phyloP scores from a whole-genome alignment of 2,329 filamentous ascomycete species.

The Ophiosphaerella korrae region DNA sequence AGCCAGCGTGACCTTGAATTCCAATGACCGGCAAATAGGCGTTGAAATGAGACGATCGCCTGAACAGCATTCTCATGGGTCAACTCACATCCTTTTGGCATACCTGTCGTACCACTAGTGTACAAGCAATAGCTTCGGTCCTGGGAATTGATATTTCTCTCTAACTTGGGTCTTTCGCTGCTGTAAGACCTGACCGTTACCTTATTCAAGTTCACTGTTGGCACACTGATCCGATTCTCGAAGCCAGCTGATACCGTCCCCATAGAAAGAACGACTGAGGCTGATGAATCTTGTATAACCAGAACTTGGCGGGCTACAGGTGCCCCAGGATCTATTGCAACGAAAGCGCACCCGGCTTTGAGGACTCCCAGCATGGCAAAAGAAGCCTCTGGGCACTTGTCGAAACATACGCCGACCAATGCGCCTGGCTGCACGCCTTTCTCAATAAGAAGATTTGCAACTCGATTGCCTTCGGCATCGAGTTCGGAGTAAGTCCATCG shows the following conservation, averaged over 20 bases:
- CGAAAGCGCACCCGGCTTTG: constrained; percentile 80
- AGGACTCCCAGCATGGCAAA: constrained; percentile 81
- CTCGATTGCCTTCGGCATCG: constrained; percentile 70
- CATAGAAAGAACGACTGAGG: constrained; percentile 67
- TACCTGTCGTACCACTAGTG: constrained; percentile 85
- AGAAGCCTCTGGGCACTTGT: constrained; percentile 84
- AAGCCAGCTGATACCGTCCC: constrained; percentile 51
- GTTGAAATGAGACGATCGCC: constrained; percentile 84
- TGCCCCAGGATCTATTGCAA: constrained; percentile 78
- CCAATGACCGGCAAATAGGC: constrained; percentile 78
- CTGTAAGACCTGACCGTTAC: constrained; percentile 42
- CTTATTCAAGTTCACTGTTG: constrained; percentile 56
- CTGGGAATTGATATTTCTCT: constrained; percentile 46
- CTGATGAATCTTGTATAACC: constrained; percentile 74
- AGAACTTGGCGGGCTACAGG: constrained; percentile 76
- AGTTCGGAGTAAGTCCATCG: constrained; percentile 79
- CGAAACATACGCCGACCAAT: constrained; percentile 78
- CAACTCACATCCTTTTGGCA: constrained; percentile 85
- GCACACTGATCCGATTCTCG: constrained; percentile 33
- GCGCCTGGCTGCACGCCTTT: constrained; percentile 59
- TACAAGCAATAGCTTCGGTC: constrained; percentile 83
- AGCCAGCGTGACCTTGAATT: constrained; percentile 76
- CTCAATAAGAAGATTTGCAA: constrained; percentile 67
- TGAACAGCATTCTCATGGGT: constrained; percentile 89
- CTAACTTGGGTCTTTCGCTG: constrained; percentile 35